Base-by-base conservation (phyloP, 2,329 filamentous ascomycete genomes). In the Apiospora marii region DNA sequence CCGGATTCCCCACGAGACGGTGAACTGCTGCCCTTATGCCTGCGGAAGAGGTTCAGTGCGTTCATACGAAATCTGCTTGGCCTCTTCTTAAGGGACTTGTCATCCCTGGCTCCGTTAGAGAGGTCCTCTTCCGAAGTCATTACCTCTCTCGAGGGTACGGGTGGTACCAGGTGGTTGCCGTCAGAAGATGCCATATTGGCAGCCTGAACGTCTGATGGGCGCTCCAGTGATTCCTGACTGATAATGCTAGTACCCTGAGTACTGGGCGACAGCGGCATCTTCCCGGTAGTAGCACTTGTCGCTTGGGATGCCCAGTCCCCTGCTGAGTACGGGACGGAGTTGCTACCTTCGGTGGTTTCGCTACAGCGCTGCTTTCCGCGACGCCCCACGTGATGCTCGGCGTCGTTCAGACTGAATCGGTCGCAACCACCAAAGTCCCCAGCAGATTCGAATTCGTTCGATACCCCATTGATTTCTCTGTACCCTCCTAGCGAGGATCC, bases 161-260 rank as follows among this genome's bases (percentile, higher is more conserved):
- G 73, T 13, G 80, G 78, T 10, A 77, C 77, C 13, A 79, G 79
- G 51, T 75, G 79, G 16, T 78, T 83, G 72, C 78, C 77, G 37
- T 82, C 79, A 8, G 84, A 81, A 4, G 82, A 82, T 2, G 84
- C 83, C 37, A 85, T 79, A 30, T 83, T 83, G 13, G 81, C 81
- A 43, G 80, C 79, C 0, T 84, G 85, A 27, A 87, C 81, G 74
- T 85, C 85, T 49, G 81, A 79, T 4, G 85, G 84, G 24, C 85
- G 85, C 67, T 90, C 89, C 71, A 86, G 78, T 10, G 89, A 90
- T 61, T 90, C 88, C 71, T 86, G 85, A 80, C 90, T 92, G 75
- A 90, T 87, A 74, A 92, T 89, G 80, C 90, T 92, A 24, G 90
- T 92, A 51, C 90, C 90, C 77, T 90, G 86, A 3, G 90, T 92